Conservation (phyloP, 148 eudicot species). For the Chenopodium suecicum region DNA sequence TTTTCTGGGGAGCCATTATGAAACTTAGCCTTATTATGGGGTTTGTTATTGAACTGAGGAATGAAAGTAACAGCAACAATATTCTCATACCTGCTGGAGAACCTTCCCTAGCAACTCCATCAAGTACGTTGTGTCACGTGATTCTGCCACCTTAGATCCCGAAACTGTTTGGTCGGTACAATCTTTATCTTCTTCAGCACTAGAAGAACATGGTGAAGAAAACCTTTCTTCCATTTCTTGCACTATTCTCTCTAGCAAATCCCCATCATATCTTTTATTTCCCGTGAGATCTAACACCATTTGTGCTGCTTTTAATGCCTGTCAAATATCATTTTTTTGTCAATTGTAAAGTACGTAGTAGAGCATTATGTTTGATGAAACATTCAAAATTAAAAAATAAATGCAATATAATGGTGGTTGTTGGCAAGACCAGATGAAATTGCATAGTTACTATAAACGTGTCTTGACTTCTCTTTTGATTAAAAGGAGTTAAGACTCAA, state of each 20-base stretch:
- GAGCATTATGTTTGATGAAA: not conserved
- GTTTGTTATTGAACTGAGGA: not conserved
- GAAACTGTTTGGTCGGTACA: conserved; percentile 24
- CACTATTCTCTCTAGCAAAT: conserved; percentile 64
- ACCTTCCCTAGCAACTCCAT: conserved; percentile 74
- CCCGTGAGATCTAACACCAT: conserved; percentile 68
- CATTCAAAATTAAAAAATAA: not conserved
- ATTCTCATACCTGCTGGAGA: conserved; percentile 52
- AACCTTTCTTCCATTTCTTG: conserved; percentile 64
- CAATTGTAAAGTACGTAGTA: not conserved
- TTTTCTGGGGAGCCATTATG: too few species aligned
- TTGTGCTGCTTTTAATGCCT: conserved; percentile 79
- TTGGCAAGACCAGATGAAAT: not conserved
- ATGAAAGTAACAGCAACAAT: conserved; percentile 5
- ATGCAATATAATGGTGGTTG: not conserved
- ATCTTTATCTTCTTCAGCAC: conserved; percentile 19
- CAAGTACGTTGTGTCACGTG: conserved; percentile 56
- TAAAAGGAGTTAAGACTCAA: not conserved
- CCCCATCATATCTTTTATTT: conserved; percentile 56
- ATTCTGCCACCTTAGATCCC: conserved; percentile 31
- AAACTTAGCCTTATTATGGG: too few species aligned
- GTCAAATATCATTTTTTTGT: not conserved
- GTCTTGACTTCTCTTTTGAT: not conserved
- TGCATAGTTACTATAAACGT: not conserved
- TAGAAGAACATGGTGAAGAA: conserved; percentile 26